A percentile compares a stretch with the other conserved stretches of the same genome.
Evolutionary conservation across 192 early-diverging fungal species (phyloP).

Genomic region (Borealophlyctis nickersoniae): DNA sequence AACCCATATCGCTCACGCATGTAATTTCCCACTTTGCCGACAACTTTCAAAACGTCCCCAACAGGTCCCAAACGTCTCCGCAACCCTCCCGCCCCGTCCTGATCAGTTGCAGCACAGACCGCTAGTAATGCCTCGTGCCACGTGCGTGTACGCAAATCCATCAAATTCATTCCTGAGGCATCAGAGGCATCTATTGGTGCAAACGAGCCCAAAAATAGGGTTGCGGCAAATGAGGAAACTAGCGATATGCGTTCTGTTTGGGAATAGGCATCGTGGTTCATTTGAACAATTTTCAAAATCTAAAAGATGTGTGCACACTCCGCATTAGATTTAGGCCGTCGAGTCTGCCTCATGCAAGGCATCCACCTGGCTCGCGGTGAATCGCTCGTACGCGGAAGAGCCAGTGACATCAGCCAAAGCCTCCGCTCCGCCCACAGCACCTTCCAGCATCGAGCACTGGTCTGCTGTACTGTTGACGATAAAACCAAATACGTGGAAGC

Average conservation of each 20-base stretch:
- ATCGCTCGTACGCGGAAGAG: constrained; percentile 73
- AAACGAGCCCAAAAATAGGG: constrained; percentile 55
- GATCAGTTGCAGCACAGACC: constrained; percentile 17
- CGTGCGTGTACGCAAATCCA: constrained; percentile 55
- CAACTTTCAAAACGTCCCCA: constrained; percentile 30
- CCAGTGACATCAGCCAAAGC: constrained; percentile 68
- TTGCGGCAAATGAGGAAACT: constrained; percentile 69
- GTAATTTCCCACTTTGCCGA: constrained; percentile 60
- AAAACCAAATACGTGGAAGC: constrained; percentile 1
- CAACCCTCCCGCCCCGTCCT: constrained; percentile 1
- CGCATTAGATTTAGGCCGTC: background rate
- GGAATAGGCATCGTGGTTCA: constrained; percentile 31
- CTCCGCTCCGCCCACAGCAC: constrained; percentile 57
- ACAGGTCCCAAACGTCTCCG: constrained; percentile 46
- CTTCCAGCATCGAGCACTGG: constrained; percentile 64
- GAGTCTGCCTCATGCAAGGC: background rate
- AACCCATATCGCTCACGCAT: constrained; percentile 68
- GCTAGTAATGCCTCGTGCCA: constrained; percentile 53
- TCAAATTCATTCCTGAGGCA: constrained; percentile 78
- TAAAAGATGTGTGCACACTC: background rate
- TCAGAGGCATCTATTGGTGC: constrained; percentile 68
- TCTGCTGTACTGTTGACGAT: constrained; percentile 41
- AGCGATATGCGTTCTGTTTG: constrained; percentile 64
- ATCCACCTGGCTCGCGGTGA: constrained; percentile 64
- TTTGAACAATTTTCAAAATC: constrained; percentile 44